Conservation (phyloP, 2,329 filamentous ascomycete species). For the Fusarium sp. region DNA sequence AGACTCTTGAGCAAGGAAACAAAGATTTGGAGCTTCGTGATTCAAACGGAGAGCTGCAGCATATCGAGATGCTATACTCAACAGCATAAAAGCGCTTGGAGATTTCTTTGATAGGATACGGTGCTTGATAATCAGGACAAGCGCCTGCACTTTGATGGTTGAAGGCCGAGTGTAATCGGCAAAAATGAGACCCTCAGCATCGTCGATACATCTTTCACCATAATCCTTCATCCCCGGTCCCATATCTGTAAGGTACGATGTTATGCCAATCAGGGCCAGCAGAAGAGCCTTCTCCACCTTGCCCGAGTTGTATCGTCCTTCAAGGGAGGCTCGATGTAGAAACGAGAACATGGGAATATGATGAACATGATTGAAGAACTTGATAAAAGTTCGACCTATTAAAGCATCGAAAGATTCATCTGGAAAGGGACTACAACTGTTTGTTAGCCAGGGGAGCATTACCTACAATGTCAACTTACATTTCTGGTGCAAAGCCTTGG, state of each 20-base stretch:
- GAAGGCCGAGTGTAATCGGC: constrained; percentile 66
- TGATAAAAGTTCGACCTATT: constrained; percentile 64
- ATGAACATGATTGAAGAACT: constrained; percentile 69
- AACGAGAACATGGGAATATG: constrained; percentile 70
- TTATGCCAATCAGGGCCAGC: constrained; percentile 66
- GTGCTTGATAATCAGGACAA: constrained; percentile 59
- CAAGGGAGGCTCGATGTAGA: constrained; percentile 67
- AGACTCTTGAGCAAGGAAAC: constrained; percentile 56
- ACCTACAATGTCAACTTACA: constrained; percentile 44
- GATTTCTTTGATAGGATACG: constrained; percentile 58
- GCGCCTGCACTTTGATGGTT: constrained; percentile 65
- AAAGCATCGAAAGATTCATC: constrained; percentile 61
- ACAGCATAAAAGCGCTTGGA: constrained; percentile 58
- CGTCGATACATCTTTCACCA: constrained; percentile 65
- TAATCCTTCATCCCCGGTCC: constrained; percentile 64
- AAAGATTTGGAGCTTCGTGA: constrained; percentile 55
- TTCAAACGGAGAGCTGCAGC: constrained; percentile 58
- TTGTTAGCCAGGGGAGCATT: constrained; percentile 32
- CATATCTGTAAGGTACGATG: constrained; percentile 65
- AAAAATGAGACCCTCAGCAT: constrained; percentile 64
- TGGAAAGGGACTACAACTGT: constrained; percentile 45
- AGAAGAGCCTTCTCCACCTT: constrained; percentile 66
- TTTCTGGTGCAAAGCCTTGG: constrained; percentile 49
- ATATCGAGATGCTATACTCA: constrained; percentile 56
- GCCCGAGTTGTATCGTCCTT: constrained; percentile 68